phyloP scores from a whole-genome alignment of 495 filamentous ascomycete genomes.

The Penicillium paxilli region DNA sequence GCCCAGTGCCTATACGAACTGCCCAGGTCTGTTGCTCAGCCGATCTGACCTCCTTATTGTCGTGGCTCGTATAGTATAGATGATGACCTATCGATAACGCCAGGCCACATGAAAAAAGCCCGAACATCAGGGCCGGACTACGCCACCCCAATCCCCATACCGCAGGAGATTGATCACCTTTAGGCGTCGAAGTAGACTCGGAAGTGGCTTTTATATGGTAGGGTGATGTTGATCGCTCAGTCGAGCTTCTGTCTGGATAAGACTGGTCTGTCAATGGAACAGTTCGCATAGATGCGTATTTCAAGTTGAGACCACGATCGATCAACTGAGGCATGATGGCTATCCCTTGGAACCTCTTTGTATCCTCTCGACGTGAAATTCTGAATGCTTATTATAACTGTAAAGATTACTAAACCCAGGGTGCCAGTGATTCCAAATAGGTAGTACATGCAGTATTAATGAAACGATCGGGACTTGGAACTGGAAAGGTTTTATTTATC shows the following conservation, averaged over 20 bases:
- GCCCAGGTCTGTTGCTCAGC: conserved; percentile 1
- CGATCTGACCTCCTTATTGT: background rate
- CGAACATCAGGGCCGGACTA: background rate
- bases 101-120: background rate
- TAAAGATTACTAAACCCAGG: too few relatives aligned
- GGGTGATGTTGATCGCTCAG: conserved; percentile 1
- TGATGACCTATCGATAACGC: conserved; percentile 3
- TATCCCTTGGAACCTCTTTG: too few relatives aligned
- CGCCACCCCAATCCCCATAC: conserved; percentile 1
- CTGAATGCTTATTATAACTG: too few relatives aligned
- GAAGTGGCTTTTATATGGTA: background rate
- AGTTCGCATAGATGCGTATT: conserved; percentile 1
- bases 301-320: background rate
- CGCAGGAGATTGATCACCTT: background rate
- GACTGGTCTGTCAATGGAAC: conserved; percentile 1
- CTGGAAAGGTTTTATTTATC: too few relatives aligned
- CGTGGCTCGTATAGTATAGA: background rate
- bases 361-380: too few relatives aligned
- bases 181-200: background rate
- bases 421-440: too few relatives aligned
- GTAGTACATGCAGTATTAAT: too few relatives aligned
- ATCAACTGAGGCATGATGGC: conserved; percentile 2
- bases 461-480: too few relatives aligned
- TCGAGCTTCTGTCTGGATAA: background rate
- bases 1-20: conserved; percentile 4